A percentile compares a stretch with the other conserved stretches of the same genome.
phyloP scores from a whole-genome alignment of 2,329 filamentous ascomycete genomes.

The Fusarium multiceps region DNA sequence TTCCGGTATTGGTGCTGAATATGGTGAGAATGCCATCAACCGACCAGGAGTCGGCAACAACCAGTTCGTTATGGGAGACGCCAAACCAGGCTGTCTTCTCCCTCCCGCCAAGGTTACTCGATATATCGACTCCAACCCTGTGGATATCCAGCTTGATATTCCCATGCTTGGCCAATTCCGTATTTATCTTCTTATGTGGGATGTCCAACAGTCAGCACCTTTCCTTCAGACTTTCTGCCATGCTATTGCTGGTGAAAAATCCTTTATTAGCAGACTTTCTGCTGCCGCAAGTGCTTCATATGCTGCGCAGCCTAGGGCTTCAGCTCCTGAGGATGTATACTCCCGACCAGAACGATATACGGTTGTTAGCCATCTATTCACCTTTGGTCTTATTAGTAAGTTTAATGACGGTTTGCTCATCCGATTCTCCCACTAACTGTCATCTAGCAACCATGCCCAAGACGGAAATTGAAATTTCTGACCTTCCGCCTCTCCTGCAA shows the following conservation, averaged over 20 bases:
- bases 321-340: constrained; percentile 72
- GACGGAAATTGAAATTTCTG: constrained; percentile 70
- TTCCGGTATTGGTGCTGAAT: constrained; percentile 75
- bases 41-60: constrained; percentile 51
- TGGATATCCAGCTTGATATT: constrained; percentile 82
- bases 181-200: constrained; percentile 76
- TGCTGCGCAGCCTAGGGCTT: constrained; percentile 65
- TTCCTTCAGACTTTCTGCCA: constrained; percentile 72
- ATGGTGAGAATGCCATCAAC: constrained; percentile 64
- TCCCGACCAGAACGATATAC: constrained; percentile 76
- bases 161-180: constrained; percentile 82
- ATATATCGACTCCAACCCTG: constrained; percentile 81
- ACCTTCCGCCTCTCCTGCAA: constrained; percentile 71
- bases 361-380: constrained; percentile 74
- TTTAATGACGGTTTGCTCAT: constrained; percentile 18
- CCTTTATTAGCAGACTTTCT: constrained; percentile 70
- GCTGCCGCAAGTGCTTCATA: constrained; percentile 71
- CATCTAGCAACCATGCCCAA: constrained; percentile 68
- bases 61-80: constrained; percentile 59
- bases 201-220: constrained; percentile 64
- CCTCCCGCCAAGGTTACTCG: constrained; percentile 77
- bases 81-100: constrained; percentile 66
- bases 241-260: constrained; percentile 61
- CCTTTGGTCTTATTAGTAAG: constrained; percentile 74
- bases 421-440: constrained; percentile 22